A percentile compares a stretch with the other conserved stretches of the same genome.
These are phyloP conservation scores for Phylloporus arenicola DNA, from an alignment of 768 basidiomycete species.

Conservation along the genomic window DNA sequence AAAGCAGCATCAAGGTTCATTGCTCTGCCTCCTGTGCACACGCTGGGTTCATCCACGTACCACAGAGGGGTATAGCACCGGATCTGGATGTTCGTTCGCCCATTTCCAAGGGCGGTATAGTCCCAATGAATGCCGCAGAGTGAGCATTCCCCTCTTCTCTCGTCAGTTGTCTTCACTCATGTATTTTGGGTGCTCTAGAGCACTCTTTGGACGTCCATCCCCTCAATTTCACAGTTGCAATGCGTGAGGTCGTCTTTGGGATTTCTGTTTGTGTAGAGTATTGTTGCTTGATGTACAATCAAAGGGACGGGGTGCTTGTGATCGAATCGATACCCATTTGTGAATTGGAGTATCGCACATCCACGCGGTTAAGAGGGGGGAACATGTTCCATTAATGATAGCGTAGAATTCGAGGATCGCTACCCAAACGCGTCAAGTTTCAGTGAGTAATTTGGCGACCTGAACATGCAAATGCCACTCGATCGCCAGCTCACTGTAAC, in stretches of 20 bases:
- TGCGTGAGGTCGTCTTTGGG: background rate
- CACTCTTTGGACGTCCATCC: constrained; percentile 24
- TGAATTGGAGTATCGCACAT: background rate
- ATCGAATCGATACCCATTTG: background rate
- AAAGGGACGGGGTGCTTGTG: background rate
- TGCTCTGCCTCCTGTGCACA: constrained; percentile 13
- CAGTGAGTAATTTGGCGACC: constrained; percentile 1
- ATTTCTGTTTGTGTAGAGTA: background rate
- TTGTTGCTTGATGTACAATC: constrained; percentile 4
- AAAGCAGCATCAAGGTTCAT: constrained; percentile 11
- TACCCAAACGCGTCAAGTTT: background rate
- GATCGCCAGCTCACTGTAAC: background rate
- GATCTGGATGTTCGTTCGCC: constrained; percentile 29
- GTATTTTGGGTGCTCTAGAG: constrained; percentile 14
- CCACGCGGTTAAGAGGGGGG: constrained; percentile 1
- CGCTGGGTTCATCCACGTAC: constrained; percentile 12
- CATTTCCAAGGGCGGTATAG: constrained; percentile 17
- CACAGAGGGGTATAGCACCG: constrained; percentile 5
- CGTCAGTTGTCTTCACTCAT: constrained; percentile 16
- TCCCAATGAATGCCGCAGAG: constrained; percentile 19
- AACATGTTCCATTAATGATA: constrained; percentile 4
- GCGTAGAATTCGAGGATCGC: background rate
- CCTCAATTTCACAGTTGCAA: constrained; percentile 12
- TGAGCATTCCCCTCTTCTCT: constrained; percentile 12
- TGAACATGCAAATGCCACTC: background rate